phyloP scores from a whole-genome alignment of 2,329 filamentous ascomycete species.

The Ceratocystis ficicola region DNA sequence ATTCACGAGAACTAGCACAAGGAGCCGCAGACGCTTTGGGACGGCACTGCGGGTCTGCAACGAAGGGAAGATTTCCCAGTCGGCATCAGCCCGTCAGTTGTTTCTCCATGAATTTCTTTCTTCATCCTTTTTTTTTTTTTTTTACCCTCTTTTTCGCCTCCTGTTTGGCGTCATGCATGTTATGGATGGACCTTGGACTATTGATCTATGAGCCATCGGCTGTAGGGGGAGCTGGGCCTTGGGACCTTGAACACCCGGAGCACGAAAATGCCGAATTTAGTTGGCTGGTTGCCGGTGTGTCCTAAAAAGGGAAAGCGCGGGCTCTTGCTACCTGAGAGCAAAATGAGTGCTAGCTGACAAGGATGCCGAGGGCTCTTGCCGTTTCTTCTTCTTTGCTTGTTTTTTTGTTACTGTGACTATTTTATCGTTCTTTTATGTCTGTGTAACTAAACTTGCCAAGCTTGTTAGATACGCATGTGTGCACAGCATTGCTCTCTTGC shows the following conservation, averaged over 20 bases:
- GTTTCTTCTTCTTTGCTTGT: neutral
- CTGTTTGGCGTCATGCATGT: no score
- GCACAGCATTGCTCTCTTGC: neutral
- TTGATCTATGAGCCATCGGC: no score
- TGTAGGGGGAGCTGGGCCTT: neutral
- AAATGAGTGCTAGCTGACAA: neutral
- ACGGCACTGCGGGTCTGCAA: neutral
- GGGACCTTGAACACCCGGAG: neutral
- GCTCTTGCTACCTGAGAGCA: neutral
- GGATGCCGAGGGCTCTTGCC: slow-evolving; percentile 2
- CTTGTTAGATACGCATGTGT: neutral
- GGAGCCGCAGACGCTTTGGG: neutral
- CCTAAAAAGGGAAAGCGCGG: neutral
- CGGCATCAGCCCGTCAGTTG: neutral
- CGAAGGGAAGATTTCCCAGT: neutral
- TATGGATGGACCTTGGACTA: no score
- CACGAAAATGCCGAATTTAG: neutral
- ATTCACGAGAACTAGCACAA: neutral
- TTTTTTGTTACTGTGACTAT: neutral
- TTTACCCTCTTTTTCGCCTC: no score
- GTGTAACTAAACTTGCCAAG: neutral
- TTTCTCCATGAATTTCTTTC: neutral
- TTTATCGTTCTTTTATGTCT: neutral
- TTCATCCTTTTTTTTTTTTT: neutral
- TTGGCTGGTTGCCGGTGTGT: neutral